Evolutionary conservation across 192 early-diverging fungal genomes (phyloP).

Genomic region (Chytriomyces hyalinus): DNA sequence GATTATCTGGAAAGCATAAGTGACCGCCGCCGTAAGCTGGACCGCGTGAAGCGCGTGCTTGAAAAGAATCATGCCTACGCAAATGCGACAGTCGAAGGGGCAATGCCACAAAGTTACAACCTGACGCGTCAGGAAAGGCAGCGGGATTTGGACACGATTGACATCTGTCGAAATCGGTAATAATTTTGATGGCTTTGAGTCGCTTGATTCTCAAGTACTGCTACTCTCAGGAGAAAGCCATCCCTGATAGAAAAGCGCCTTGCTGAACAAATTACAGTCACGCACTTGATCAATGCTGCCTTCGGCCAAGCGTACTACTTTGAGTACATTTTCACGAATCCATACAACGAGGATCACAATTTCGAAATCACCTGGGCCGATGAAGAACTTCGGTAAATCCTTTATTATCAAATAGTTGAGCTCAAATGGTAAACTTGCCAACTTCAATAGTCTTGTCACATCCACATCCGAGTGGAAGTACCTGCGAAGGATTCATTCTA

Average conservation of each 20-base stretch:
- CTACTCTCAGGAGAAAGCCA: constrained; percentile 22
- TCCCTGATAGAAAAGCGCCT: constrained; percentile 38
- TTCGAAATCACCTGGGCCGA: constrained; percentile 57
- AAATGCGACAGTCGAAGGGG: constrained; percentile 3
- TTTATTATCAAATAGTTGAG: background rate
- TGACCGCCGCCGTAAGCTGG: constrained; percentile 37
- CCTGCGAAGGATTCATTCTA: constrained; percentile 38
- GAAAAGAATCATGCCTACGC: constrained; percentile 9
- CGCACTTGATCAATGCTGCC: constrained; percentile 38
- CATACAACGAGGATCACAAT: constrained; percentile 45
- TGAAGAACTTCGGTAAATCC: constrained; percentile 40
- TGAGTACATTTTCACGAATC: constrained; percentile 52
- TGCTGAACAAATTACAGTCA: constrained; percentile 41
- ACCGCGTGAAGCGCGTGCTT: constrained; percentile 28
- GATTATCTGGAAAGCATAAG: constrained; percentile 24
- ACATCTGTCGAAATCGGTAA: constrained; percentile 45
- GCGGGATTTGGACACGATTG: constrained; percentile 51
- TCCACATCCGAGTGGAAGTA: constrained; percentile 45
- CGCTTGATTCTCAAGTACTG: background rate
- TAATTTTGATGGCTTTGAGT: background rate
- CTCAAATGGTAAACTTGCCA: background rate
- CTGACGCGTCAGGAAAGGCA: constrained; percentile 43
- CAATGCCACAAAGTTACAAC: constrained; percentile 37
- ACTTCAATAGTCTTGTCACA: constrained; percentile 31
- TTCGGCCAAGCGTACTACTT: constrained; percentile 55